Conservation (phyloP, 352 stramenopile genomes). For the Albugo laibachii region DNA sequence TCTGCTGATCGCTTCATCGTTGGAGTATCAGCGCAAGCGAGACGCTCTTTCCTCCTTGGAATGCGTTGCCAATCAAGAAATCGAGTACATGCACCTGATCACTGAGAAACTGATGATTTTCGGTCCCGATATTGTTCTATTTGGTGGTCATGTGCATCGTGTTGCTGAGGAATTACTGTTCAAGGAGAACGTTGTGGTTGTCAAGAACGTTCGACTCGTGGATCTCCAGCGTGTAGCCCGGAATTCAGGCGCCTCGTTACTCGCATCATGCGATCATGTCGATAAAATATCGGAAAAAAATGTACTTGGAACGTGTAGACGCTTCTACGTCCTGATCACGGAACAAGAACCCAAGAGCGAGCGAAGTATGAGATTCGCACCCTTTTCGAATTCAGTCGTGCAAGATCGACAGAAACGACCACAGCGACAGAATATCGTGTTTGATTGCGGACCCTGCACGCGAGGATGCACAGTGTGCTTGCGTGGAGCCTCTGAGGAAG, state of each 20-base stretch:
- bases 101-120: conserved; percentile 75
- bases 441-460: conserved; percentile 47
- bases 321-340: conserved; percentile 71
- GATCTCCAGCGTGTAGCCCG: conserved; percentile 64
- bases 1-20: conserved; percentile 55
- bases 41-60: conserved; percentile 66
- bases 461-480: conserved; percentile 72
- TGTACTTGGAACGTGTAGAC: conserved; percentile 57
- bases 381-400: conserved; percentile 1
- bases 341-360: conserved; percentile 57
- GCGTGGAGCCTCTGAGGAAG: conserved; percentile 30
- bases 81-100: conserved; percentile 83
- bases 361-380: conserved; percentile 4
- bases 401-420: conserved; percentile 23
- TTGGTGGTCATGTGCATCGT: conserved; percentile 63
- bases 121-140: conserved; percentile 70
- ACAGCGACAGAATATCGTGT: conserved; percentile 70
- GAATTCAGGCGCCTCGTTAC: conserved; percentile 46
- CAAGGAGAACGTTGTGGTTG: conserved; percentile 54
- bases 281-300: conserved; percentile 68
- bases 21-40: conserved; percentile 75
- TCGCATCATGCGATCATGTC: conserved; percentile 74
- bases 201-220: conserved; percentile 68
- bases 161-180: conserved; percentile 66
- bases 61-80: conserved; percentile 61